Conservation (phyloP, 768 basidiomycete species). For the Tremella yokohamensis region DNA sequence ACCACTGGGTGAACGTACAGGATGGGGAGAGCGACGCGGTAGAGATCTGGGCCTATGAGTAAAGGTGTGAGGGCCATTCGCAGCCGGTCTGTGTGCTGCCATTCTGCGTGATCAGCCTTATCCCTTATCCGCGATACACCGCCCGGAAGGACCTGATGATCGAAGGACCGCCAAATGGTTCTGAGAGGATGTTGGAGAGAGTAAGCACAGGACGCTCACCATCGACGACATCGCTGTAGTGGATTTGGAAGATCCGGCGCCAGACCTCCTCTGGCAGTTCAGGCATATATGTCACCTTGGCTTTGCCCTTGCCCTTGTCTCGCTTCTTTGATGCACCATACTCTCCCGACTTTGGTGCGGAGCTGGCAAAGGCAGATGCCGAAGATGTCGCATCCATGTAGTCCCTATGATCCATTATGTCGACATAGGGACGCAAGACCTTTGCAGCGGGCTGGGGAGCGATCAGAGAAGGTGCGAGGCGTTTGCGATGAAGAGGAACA, state of each 20-base stretch:
- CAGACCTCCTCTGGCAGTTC: constrained; percentile 39
- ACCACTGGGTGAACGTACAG: constrained; percentile 21
- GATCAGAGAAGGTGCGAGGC: too few species aligned
- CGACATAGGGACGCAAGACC: too few species aligned
- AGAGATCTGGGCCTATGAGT: constrained; percentile 11
- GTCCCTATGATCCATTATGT: too few species aligned
- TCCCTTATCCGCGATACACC: background rate
- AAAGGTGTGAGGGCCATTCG: constrained; percentile 15
- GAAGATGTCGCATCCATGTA: too few species aligned
- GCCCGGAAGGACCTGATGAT: constrained; percentile 4
- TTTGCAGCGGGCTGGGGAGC: too few species aligned
- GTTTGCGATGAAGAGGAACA: too few species aligned
- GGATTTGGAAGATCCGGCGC: constrained; percentile 32
- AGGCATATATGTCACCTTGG: constrained; percentile 23
- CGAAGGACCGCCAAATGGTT: background rate
- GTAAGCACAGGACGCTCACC: constrained; percentile 14
- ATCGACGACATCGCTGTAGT: constrained; percentile 22
- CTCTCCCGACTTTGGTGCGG: too few species aligned
- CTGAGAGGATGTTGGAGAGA: constrained; percentile 5
- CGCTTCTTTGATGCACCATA: background rate
- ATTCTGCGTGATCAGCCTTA: constrained; percentile 14
- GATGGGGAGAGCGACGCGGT: constrained; percentile 12
- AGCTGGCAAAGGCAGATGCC: too few species aligned
- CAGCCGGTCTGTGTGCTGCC: constrained; percentile 6
- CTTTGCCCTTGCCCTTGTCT: constrained; percentile 35